Evolutionary conservation across 768 basidiomycete genomes (phyloP).

Genomic region (Phaeotremella fagi): DNA sequence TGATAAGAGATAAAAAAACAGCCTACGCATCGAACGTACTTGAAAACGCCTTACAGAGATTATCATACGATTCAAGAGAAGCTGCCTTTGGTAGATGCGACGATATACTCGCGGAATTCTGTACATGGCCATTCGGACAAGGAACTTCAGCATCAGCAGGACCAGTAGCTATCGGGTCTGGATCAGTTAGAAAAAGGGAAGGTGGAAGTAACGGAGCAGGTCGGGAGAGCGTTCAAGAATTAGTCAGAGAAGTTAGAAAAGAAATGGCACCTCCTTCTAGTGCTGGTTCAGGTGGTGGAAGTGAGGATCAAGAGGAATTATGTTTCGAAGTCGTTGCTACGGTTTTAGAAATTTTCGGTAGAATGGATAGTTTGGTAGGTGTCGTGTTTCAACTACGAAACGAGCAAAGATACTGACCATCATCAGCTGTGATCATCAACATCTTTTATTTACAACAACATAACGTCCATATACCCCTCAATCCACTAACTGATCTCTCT

Average conservation of each 20-base stretch:
- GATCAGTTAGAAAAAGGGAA: constrained; percentile 62
- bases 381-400: no score
- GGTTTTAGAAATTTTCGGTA: constrained; percentile 85
- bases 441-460: background rate
- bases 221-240: constrained; percentile 50
- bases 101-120: constrained; percentile 87
- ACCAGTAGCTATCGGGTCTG: constrained; percentile 48
- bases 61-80: constrained; percentile 90
- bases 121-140: constrained; percentile 76
- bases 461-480: background rate
- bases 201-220: constrained; percentile 44
- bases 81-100: constrained; percentile 88
- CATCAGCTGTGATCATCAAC: background rate
- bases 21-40: constrained; percentile 92
- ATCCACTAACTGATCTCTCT: no score
- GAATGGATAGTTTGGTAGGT: constrained; percentile 75
- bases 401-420: no score
- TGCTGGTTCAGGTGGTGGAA: constrained; percentile 34
- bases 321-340: constrained; percentile 88
- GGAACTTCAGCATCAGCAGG: constrained; percentile 50
- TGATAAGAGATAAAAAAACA: constrained; percentile 1
- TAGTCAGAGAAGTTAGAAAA: constrained; percentile 49
- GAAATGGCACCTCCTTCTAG: constrained; percentile 43
- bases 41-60: constrained; percentile 83
- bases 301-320: constrained; percentile 56